These are phyloP conservation scores for Paracoccidioides brasiliensis DNA, from an alignment of 2,329 filamentous ascomycete species.

Conservation along the genomic window DNA sequence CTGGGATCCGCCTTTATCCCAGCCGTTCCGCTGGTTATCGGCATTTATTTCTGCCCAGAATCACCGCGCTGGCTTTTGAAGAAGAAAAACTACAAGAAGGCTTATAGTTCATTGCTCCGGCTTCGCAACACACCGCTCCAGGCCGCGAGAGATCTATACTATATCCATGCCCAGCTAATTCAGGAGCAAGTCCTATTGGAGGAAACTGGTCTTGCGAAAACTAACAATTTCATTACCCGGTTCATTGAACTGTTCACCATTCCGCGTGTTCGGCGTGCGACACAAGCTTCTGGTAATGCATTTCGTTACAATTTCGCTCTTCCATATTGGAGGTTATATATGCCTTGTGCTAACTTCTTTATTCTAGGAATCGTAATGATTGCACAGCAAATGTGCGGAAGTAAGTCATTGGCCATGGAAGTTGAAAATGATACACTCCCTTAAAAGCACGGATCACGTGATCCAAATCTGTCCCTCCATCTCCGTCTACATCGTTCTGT, in stretches of 20 bases:
- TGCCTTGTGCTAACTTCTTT: background rate
- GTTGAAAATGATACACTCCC: background rate
- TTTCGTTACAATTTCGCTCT: background rate
- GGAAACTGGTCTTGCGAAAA: constrained; percentile 19
- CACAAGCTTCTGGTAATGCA: constrained; percentile 15
- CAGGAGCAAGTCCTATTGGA: constrained; percentile 27
- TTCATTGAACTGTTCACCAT: constrained; percentile 20
- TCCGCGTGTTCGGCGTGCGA: constrained; percentile 20
- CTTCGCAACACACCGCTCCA: constrained; percentile 48
- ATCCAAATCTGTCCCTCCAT: too few species aligned
- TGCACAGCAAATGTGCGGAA: constrained; percentile 25
- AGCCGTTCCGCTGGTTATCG: constrained; percentile 44
- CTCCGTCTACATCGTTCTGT: too few species aligned
- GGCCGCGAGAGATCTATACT: constrained; percentile 47
- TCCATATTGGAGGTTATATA: background rate
- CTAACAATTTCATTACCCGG: constrained; percentile 39
- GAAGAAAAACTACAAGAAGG: constrained; percentile 48
- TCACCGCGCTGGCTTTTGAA: constrained; percentile 56
- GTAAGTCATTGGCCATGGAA: constrained; percentile 13
- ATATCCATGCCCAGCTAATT: constrained; percentile 36
- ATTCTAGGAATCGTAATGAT: constrained; percentile 17
- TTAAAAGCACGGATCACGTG: too few species aligned
- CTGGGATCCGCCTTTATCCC: constrained; percentile 53
- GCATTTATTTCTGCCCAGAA: constrained; percentile 50
- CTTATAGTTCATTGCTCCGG: constrained; percentile 46